Base-by-base conservation (phyloP, 768 basidiomycete genomes). In the Dendrothele bispora region DNA sequence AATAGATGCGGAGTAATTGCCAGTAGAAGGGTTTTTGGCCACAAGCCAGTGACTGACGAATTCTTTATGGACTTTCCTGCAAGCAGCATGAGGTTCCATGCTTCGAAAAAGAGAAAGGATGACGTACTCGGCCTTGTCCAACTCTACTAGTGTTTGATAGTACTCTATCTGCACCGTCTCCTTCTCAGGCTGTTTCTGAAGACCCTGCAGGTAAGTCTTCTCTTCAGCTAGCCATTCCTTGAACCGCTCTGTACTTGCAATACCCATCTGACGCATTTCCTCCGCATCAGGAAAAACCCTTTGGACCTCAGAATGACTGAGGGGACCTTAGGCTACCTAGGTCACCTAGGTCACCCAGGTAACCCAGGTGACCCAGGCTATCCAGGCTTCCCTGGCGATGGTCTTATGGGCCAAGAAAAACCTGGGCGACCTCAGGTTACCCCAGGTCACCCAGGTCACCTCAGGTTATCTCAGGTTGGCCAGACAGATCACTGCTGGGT, bases 151-250 rank as follows among this genome's bases (percentile, higher is more conserved):
- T 22, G 46, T 51, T 21, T 54, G 37, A 29, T 41, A 46, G 37
- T 51, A 55, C 24, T 56, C 55, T 50, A 51, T 54, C 29, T 48
- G 43, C 39, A 53, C 3, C 1, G 46, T 52, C 39, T 56, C 57
- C 15, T 51, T 49, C 7, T 12, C 25, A 5, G 59, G 58, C 44
- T 58, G 56, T 20, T 35, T 48, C 25, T 48, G 43, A 15, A 55
- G 38, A 7, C 43, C 18, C 15, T 43, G 24, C 25, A 62, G 43
- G 37, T 55, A 62, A 15, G 25, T 32, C 38, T 43, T 30, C 48
- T 61, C 57, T 38, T 55, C 48, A 26, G 46, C 17, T 2, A 55
- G 28, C 42, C 48, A 59, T 4, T 43, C 17, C 7, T 38, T 24
- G 37, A 57, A 57, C 1, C 21, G 22, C 4, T 34, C 32, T 5